Percentiles rank a stretch among this genome's conserved stretches.
Evolutionary conservation across 768 basidiomycete genomes (phyloP).

Genomic region (Hygrophoropsis aurantiaca): DNA sequence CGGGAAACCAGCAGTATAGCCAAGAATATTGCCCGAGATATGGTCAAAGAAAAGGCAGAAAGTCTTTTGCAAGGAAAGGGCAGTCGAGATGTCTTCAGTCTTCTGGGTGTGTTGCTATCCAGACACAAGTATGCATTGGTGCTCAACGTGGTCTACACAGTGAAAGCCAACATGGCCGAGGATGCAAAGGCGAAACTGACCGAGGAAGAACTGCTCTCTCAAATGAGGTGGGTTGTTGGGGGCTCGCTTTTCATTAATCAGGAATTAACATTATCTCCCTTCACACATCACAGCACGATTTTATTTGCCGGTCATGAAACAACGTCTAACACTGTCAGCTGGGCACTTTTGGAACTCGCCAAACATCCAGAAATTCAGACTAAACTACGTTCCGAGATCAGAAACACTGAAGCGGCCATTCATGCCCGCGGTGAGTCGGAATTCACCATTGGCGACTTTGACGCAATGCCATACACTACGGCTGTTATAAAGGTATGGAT

Average conservation of each 20-base stretch:
- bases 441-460: slow-evolving; percentile 44
- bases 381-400: slow-evolving; percentile 60
- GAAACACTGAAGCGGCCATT: slow-evolving; percentile 16
- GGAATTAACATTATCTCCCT: background rate
- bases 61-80: slow-evolving; percentile 13
- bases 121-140: background rate
- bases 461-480: slow-evolving; percentile 47
- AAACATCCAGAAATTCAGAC: slow-evolving; percentile 56
- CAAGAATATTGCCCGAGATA: slow-evolving; percentile 10
- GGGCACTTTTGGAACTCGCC: slow-evolving; percentile 65
- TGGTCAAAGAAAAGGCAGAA: slow-evolving; percentile 18
- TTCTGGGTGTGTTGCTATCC: slow-evolving; percentile 35
- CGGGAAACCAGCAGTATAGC: slow-evolving; percentile 9
- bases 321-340: slow-evolving; percentile 55
- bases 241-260: background rate
- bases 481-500: slow-evolving; percentile 44
- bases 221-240: slow-evolving; percentile 17
- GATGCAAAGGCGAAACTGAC: slow-evolving; percentile 23
- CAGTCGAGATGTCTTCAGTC: slow-evolving; percentile 20
- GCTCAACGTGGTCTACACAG: slow-evolving; percentile 7
- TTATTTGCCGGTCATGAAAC: slow-evolving; percentile 60
- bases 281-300: slow-evolving; percentile 34
- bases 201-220: slow-evolving; percentile 9
- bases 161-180: slow-evolving; percentile 27
- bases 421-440: slow-evolving; percentile 36